Evolutionary conservation across 768 basidiomycete species (phyloP), one percentile per base, ranked within the genome.

Genomic region (Cubamyces lactineus): DNA sequence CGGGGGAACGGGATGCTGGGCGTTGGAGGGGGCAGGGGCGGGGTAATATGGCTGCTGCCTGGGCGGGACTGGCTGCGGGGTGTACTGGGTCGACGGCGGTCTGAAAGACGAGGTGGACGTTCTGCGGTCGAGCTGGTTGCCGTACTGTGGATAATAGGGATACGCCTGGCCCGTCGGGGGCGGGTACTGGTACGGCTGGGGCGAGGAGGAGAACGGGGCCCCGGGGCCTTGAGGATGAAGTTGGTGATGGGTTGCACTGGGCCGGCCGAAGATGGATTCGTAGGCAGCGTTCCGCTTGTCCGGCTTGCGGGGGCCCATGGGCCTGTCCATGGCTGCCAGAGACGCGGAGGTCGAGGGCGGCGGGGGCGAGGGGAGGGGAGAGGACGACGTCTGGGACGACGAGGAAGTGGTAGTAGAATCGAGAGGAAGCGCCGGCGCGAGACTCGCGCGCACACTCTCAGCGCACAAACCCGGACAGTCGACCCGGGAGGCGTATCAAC

Each of bases 211-310:
- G 73, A 68, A 68, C 73, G 70, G 58, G 66, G 57, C 16, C 17
- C 19, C 53, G 66, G 71, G 68, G 64, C 70, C 68, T 53, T 69
- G 66, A 42, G 66, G 67, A 54, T 67, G 56, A 49, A 67, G 53
- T 34, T 78, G 74, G 67, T 86, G 87, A 73, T 86, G 85, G 34
- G 78, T 66, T 48, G 80, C 76, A 53, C 84, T 84, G 53, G 91
- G 88, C 24, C 92, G 83, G 24, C 91, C 91, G 75, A 94, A 94
- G 77, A 94, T 93, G 70, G 87, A 85, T 74, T 93, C 89, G 78
- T 92, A 94, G 48, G 92, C 92, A 57, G 86, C 84, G 74, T 84
- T 79, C 55, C 92, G 88, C 72, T 92, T 91, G 76, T 91, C 89
- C 47, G 80, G 80, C 61, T 71, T 71, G 55, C 81, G 74, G 76